Evolutionary conservation across 495 filamentous ascomycete species (phyloP), one percentile per base, ranked within the genome.

Genomic region (Bacidia rubella): DNA sequence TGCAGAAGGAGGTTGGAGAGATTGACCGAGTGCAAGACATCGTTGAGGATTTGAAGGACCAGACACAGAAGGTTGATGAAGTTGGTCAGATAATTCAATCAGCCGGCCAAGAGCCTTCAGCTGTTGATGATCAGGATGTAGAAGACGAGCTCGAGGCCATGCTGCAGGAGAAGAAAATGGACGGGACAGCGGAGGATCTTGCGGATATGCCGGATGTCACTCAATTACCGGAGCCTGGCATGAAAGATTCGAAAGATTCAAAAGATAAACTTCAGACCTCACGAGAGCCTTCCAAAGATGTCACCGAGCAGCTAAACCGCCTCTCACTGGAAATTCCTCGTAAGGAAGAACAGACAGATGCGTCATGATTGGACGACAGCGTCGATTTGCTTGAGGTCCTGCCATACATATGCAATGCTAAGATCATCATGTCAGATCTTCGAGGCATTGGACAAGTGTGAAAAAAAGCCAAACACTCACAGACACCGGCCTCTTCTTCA

Each of bases 141-240:
- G 90, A 95, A 52, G 87, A 89, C 40, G 92, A 95, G 71, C 73
- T 96, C 24, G 81, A 85, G 58, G 80, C 74, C 10, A 61, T 98
- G 69, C 79, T 93, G 67, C 71, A 63, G 35, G 78, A 78, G 56
- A 80, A 87, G 66, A 71, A 67, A 63, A 15, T 7, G 7, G 15
- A 35, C 7, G 7, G 15, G 29, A 35, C 29, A 15, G 29, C 15
- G 7, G 29, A 15, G 29, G 15, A 15, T 35, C 5, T 5, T 35
- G 29, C 5, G 29, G 29, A 5, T 35, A 5, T 35, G 15, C 29
- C 29, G 7, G 29, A 35, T 15, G 29, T 35, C 29, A 35, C 29
- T 35, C 5, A 35, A 15, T 15, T 35, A 35, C 29, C 29, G 29
- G 29, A 5, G 15, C 29, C 29, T 5, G 7, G 29, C 29, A 15